These are phyloP conservation scores for Fusarium aywerte DNA, from an alignment of 2,329 filamentous ascomycete genomes.

Conservation along the genomic window DNA sequence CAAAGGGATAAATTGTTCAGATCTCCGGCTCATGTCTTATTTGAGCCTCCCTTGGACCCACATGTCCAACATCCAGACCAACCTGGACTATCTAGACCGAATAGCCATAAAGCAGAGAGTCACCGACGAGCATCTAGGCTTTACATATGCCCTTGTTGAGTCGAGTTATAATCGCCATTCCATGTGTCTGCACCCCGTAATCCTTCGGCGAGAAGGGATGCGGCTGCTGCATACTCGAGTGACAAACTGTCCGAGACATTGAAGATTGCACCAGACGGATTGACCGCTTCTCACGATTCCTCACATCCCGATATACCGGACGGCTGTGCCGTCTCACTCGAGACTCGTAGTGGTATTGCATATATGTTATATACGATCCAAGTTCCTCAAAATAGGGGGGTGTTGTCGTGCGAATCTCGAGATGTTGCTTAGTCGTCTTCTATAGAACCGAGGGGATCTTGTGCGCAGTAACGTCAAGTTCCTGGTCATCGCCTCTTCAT, in stretches of 20 bases:
- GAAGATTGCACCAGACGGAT: not conserved
- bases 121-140: not conserved
- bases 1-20: not conserved
- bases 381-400: not conserved
- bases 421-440: not conserved
- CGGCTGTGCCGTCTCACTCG: not conserved
- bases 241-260: not conserved
- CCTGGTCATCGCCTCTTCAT: not conserved
- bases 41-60: conserved; percentile 14
- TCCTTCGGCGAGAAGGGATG: not conserved
- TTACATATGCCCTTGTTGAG: not conserved
- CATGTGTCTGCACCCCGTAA: not conserved
- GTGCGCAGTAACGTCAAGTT: not conserved
- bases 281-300: too few relatives aligned
- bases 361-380: not conserved
- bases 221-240: not conserved
- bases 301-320: not conserved
- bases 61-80: not conserved
- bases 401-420: not conserved
- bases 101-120: not conserved
- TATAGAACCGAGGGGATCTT: too few relatives aligned
- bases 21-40: conserved; percentile 1
- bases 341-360: too few relatives aligned
- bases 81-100: not conserved
- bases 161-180: conserved; percentile 1